These are phyloP conservation scores for Colletotrichum tropicicola DNA, from an alignment of 2,329 filamentous ascomycete genomes.

Conservation along the genomic window DNA sequence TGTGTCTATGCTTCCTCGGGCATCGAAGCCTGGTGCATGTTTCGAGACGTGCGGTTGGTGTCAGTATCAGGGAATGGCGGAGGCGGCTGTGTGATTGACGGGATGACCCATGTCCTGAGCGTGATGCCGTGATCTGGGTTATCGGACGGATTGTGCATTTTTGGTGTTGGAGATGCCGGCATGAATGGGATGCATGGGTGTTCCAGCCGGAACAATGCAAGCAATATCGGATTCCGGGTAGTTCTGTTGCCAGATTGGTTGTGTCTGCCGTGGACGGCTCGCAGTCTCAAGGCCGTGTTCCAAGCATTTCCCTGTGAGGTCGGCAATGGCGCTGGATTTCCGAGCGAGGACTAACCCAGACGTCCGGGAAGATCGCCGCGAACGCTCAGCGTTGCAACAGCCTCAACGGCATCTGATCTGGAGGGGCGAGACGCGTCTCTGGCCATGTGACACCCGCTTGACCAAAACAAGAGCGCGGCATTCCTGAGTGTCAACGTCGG, in stretches of 20 bases:
- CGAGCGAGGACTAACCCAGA: constrained; percentile 10
- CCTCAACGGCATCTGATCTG: background rate
- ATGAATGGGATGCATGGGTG: background rate
- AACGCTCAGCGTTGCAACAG: constrained; percentile 15
- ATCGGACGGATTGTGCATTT: background rate
- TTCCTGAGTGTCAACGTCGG: background rate
- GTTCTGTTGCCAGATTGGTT: background rate
- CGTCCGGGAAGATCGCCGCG: background rate
- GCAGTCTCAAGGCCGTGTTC: background rate
- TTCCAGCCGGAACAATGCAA: background rate
- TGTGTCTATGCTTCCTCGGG: background rate
- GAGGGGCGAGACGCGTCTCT: constrained; percentile 7
- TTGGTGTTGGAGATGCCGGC: background rate
- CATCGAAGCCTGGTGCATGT: background rate
- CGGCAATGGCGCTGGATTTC: background rate
- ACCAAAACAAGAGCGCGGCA: background rate
- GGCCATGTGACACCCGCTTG: background rate
- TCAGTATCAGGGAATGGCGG: background rate
- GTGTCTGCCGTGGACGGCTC: background rate
- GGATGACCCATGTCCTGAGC: background rate
- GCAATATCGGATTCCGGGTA: background rate
- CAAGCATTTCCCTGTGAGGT: background rate
- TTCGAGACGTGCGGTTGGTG: background rate
- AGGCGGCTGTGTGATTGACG: background rate
- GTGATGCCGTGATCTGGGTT: background rate